Percentiles rank a stretch among this genome's conserved stretches.
Evolutionary conservation across 805 yeast genomes (phyloP).

Genomic region (Torulaspora microellipsoides): DNA sequence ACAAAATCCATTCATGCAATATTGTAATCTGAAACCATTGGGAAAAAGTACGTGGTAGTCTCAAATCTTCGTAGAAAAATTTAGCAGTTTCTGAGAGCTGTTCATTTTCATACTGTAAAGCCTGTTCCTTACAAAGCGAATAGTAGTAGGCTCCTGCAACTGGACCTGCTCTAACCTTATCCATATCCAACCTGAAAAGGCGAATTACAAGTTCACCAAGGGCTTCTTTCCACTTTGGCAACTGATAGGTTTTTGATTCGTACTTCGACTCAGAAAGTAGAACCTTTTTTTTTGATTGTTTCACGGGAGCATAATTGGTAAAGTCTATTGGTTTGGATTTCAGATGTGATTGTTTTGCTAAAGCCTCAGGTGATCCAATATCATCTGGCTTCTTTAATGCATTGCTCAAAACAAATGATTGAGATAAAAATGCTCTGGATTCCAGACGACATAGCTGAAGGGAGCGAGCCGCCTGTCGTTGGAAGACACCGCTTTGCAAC

Average conservation of each 20-base stretch:
- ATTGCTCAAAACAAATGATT: constrained; percentile 4
- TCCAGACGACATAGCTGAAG: neutral
- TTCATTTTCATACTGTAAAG: constrained; percentile 69
- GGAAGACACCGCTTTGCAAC: constrained; percentile 1
- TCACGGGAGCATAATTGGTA: constrained; percentile 33
- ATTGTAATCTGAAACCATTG: constrained; percentile 94
- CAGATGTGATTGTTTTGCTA: constrained; percentile 23
- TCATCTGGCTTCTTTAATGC: constrained; percentile 2
- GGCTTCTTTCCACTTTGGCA: constrained; percentile 49
- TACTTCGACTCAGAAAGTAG: constrained; percentile 37
- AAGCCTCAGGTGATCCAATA: constrained; percentile 26
- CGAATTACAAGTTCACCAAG: constrained; percentile 63
- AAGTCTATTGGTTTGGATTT: constrained; percentile 19
- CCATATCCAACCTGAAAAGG: constrained; percentile 77
- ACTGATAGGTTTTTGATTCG: constrained; percentile 36
- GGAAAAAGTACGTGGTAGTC: constrained; percentile 80
- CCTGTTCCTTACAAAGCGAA: constrained; percentile 83
- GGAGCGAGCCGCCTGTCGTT: constrained; percentile 3
- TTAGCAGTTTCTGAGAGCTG: constrained; percentile 66
- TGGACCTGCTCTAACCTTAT: constrained; percentile 86
- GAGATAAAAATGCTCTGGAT: constrained; percentile 4
- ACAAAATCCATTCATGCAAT: constrained; percentile 88
- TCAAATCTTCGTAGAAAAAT: constrained; percentile 81
- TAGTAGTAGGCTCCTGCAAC: constrained; percentile 87
- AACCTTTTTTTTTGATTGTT: constrained; percentile 33